Evolutionary conservation across 306 rosid genomes (phyloP).

Genomic region (Rosa multiflora): DNA sequence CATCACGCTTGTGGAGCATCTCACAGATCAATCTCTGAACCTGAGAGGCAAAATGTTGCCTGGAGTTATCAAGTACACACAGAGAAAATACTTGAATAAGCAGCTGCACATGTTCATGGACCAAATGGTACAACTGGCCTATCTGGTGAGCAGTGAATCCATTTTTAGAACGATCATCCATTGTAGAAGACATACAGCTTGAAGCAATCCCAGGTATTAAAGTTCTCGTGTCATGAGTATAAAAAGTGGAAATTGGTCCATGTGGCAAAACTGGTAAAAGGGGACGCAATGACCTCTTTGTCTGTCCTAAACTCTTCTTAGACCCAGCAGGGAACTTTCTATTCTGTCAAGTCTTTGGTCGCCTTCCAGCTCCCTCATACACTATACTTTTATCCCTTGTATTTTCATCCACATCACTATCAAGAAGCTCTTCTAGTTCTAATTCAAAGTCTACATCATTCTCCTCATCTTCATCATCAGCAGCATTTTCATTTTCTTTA

Average conservation of each 20-base stretch:
- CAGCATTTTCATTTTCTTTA: slow-evolving; percentile 58
- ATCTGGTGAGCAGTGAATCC: slow-evolving; percentile 85
- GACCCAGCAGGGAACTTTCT: slow-evolving; percentile 43
- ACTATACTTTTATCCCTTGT: slow-evolving; percentile 33
- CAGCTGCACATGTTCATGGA: slow-evolving; percentile 89
- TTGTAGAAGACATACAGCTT: slow-evolving; percentile 42
- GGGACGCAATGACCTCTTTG: slow-evolving; percentile 74
- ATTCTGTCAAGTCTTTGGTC: slow-evolving; percentile 88
- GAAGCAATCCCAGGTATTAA: slow-evolving; percentile 45
- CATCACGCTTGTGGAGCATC: slow-evolving; percentile 71
- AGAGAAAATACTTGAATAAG: slow-evolving; percentile 88
- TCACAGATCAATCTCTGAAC: slow-evolving; percentile 70
- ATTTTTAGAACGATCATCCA: slow-evolving; percentile 52
- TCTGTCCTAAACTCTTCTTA: slow-evolving; percentile 50
- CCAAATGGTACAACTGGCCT: slow-evolving; percentile 75
- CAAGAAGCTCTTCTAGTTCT: slow-evolving; percentile 92
- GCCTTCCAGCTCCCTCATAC: slow-evolving; percentile 57
- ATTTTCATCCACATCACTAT: slow-evolving; percentile 72
- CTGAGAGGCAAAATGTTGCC: slow-evolving; percentile 77
- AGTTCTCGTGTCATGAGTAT: slow-evolving; percentile 37
- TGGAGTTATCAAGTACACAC: slow-evolving; percentile 70
- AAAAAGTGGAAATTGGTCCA: slow-evolving; percentile 42
- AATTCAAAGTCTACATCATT: slow-evolving; percentile 94
- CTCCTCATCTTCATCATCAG: slow-evolving; percentile 88
- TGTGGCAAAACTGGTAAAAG: slow-evolving; percentile 69